Base-by-base conservation (phyloP, 2,329 filamentous ascomycete genomes). In the Herpotrichia juniperi region DNA sequence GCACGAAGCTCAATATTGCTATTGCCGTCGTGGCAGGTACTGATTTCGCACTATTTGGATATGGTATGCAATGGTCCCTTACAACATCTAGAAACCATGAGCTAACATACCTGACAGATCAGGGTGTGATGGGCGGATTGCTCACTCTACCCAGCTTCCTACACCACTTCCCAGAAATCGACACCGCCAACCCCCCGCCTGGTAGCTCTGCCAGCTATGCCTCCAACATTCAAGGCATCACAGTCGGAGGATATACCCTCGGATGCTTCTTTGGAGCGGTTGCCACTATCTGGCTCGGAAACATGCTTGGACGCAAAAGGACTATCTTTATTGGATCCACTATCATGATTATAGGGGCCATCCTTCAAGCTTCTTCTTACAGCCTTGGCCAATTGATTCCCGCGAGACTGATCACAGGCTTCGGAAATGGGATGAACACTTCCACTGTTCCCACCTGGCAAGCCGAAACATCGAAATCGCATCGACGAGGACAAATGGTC, bases 1-100 rank as follows among this genome's bases (percentile, higher is more conserved):
- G 88, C 76, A 76, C 81, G 28, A 73, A 75, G 71, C 83, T 91
- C 58, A 89, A 74, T 42, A 88, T 76, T 81, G 87, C 87, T 48
- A 84, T 91, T 61, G 85, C 85, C 56, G 75, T 86, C n/a, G 82
- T 91, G 63, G 88, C 88, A 51, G 88, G 88, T 64, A 83, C 87
- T 44, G 87, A 90, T 72, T 90, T 90, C 68, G 76, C 89, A 57
- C 73, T 80, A 10, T 81, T 85, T 57, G 83, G 83, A 39, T 84
- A 83, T 87, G 88, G 91, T 70, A 55, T 65, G 60, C 86, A 86
- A 6, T 65, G 16, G 3, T 5, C 17, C 11, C n/a, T n/a, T n/a
- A n/a, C n/a, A n/a, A 19, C 7, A 26, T 31, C 21, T 37, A 10
- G 16, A 37, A 26, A 40, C 35, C 16, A 9, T 42, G 2, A 1